phyloP scores from a whole-genome alignment of 1,139 yeast genomes.

The Sugiyamaella grinbergsii region DNA sequence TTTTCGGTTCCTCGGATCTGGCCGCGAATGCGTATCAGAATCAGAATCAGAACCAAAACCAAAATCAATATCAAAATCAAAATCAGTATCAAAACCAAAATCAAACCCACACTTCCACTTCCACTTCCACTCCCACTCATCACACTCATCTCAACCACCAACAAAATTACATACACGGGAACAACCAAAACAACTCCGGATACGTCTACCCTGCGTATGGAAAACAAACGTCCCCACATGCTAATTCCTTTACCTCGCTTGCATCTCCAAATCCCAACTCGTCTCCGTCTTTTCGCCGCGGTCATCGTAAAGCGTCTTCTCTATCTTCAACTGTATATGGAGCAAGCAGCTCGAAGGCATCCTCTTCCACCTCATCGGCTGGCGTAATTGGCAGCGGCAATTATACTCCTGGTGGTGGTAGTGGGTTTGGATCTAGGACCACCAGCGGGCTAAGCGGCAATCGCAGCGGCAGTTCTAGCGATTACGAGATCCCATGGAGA shows the following conservation, averaged over 20 bases:
- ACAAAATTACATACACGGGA: no score
- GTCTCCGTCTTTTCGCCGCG: slow-evolving; percentile 31
- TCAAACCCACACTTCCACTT: no score
- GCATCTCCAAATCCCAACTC: slow-evolving; percentile 12
- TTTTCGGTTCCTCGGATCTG: slow-evolving; percentile 2
- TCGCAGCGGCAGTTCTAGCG: slow-evolving; percentile 19
- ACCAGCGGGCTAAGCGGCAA: slow-evolving; percentile 11
- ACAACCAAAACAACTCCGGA: neutral
- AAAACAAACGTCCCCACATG: neutral
- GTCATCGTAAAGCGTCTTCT: slow-evolving; percentile 38
- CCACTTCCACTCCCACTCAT: no score
- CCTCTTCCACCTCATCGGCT: slow-evolving; percentile 1
- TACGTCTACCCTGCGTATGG: neutral
- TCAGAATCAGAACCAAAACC: neutral
- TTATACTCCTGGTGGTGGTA: slow-evolving; percentile 2
- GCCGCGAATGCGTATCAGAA: neutral
- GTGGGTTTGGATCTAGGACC: slow-evolving; percentile 2
- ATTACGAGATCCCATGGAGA: slow-evolving; percentile 35
- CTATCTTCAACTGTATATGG: slow-evolving; percentile 29
- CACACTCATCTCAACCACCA: no score
- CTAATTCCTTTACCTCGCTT: neutral
- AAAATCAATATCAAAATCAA: neutral
- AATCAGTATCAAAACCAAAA: neutral
- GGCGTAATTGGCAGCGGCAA: slow-evolving; percentile 26
- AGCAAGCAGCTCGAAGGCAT: slow-evolving; percentile 6